Conservation (phyloP, 1,284 basidiomycete genomes). For the Schizophyllum amplum region DNA sequence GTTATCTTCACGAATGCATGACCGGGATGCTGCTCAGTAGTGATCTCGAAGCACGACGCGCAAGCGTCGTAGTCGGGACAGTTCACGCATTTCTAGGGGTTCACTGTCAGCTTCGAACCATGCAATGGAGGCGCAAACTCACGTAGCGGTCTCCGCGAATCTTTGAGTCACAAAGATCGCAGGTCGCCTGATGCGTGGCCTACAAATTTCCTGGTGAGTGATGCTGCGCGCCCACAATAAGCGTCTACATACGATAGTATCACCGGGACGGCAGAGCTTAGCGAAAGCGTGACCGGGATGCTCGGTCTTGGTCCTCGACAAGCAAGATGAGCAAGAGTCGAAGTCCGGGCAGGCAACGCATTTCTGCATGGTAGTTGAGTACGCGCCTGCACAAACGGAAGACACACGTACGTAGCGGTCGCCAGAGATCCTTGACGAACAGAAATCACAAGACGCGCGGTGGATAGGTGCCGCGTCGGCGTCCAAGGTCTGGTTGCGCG, state of each 20-base stretch:
- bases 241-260: neutral
- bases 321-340: constrained; percentile 4
- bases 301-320: no score
- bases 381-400: neutral
- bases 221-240: no score
- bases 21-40: constrained; percentile 62
- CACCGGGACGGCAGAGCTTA: neutral
- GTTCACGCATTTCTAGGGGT: constrained; percentile 53
- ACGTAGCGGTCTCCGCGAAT: constrained; percentile 67
- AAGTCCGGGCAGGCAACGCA: constrained; percentile 4
- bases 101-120: neutral
- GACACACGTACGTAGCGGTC: constrained; percentile 52
- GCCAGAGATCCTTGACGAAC: constrained; percentile 62
- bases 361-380: neutral
- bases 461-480: constrained; percentile 26
- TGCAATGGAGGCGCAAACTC: constrained; percentile 21
- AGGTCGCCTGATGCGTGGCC: constrained; percentile 51
- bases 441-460: constrained; percentile 63
- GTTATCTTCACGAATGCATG: constrained; percentile 71
- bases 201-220: no score
- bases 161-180: constrained; percentile 67
- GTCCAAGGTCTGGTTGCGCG: no score
- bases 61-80: constrained; percentile 81
- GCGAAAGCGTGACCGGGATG: neutral
- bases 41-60: constrained; percentile 62